Evolutionary conservation across 345 rosid genomes (phyloP).

Genomic region (Diplotaxis tenuifolia): DNA sequence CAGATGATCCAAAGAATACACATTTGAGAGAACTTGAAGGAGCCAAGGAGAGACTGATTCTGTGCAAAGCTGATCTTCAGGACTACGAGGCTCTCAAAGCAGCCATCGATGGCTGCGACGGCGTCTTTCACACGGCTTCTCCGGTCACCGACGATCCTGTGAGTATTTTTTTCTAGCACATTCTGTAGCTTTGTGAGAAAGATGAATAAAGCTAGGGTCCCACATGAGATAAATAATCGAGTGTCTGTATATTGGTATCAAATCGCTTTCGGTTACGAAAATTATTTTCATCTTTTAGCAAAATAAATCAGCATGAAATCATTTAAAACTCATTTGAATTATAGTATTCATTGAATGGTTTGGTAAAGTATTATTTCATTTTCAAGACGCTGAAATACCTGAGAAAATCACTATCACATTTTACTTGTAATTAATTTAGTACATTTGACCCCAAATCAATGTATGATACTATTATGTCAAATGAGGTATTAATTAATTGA

Average conservation of each 20-base stretch:
- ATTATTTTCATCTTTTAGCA: not conserved
- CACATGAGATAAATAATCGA: not conserved
- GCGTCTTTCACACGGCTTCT: constrained; percentile 95
- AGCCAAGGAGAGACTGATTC: constrained; percentile 70
- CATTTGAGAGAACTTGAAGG: constrained; percentile 92
- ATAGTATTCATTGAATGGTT: not conserved
- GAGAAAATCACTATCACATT: not conserved
- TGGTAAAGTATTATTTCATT: not conserved
- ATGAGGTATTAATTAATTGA: not conserved
- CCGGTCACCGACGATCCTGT: constrained; percentile 98
- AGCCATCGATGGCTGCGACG: constrained; percentile 79
- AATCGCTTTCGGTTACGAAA: not conserved
- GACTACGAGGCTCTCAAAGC: constrained; percentile 61
- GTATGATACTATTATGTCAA: not conserved
- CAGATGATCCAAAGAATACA: constrained; percentile 84
- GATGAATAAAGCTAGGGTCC: not conserved
- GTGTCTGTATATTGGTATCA: not conserved
- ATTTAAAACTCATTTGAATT: not conserved
- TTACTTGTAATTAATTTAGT: not conserved
- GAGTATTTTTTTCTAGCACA: constrained; percentile 28
- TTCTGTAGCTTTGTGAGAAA: not conserved
- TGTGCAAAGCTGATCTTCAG: constrained; percentile 76
- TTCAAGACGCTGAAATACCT: not conserved
- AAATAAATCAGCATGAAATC: not conserved
- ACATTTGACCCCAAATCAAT: not conserved